These are phyloP conservation scores for Trichoderma sp. DNA, from an alignment of 2,329 filamentous ascomycete species.

Conservation along the genomic window DNA sequence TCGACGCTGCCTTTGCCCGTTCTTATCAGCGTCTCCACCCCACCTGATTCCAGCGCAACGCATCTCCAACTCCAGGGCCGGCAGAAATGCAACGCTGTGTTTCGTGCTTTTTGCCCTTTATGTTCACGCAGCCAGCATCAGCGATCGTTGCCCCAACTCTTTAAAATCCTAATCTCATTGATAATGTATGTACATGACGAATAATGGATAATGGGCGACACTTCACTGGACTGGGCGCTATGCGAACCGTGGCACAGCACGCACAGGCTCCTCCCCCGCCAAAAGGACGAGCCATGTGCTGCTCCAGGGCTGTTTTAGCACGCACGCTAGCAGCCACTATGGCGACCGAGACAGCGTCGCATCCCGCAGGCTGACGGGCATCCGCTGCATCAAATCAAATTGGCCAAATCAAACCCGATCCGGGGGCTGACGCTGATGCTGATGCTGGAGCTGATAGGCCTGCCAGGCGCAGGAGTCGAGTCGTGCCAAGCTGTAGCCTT, in stretches of 20 bases:
- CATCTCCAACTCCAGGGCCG: background rate
- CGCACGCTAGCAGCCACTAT: background rate
- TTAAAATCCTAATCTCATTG: background rate
- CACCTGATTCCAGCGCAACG: constrained; percentile 20
- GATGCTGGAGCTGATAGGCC: background rate
- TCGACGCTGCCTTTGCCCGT: background rate
- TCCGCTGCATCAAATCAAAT: background rate
- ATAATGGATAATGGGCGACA: background rate
- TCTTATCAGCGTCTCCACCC: constrained; percentile 24
- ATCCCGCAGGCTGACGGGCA: constrained; percentile 17
- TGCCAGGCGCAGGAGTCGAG: background rate
- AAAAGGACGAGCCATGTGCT: background rate
- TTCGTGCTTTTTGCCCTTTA: background rate
- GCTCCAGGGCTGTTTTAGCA: background rate
- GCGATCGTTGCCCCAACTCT: background rate
- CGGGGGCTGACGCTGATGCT: background rate
- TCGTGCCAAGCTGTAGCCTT: background rate
- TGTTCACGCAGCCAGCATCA: constrained; percentile 4
- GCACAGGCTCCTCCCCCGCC: background rate
- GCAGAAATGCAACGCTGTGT: background rate
- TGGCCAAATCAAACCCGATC: constrained; percentile 6
- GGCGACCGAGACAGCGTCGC: constrained; percentile 22
- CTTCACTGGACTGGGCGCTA: background rate
- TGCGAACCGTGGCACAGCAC: background rate
- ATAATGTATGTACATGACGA: background rate